phyloP scores from a whole-genome alignment of 768 basidiomycete species.

The Clitopilus passeckerianus region DNA sequence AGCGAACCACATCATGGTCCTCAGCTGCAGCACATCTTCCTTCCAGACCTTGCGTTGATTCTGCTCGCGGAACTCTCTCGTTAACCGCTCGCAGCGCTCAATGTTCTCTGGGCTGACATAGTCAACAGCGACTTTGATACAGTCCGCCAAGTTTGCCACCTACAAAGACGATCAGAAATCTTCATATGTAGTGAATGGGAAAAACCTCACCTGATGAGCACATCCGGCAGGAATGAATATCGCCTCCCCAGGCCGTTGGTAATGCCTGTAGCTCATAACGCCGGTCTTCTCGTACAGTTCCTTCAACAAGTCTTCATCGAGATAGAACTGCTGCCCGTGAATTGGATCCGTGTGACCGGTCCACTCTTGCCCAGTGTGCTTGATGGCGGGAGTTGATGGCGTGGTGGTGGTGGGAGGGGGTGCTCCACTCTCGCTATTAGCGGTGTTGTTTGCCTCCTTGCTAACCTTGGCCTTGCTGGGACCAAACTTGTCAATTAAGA shows the following conservation, averaged over 20 bases:
- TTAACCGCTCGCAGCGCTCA: constrained; percentile 76
- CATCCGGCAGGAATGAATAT: constrained; percentile 94
- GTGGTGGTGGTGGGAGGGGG: background rate
- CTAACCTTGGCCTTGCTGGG: background rate
- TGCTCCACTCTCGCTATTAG: background rate
- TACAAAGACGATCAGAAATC: constrained; percentile 21
- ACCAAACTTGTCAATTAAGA: constrained; percentile 61
- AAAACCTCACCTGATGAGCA: constrained; percentile 69
- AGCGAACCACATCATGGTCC: constrained; percentile 92
- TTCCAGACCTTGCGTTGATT: constrained; percentile 90
- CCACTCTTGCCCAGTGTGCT: constrained; percentile 13
- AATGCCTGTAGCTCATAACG: constrained; percentile 76
- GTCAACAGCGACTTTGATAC: constrained; percentile 93
- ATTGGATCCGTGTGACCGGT: constrained; percentile 73
- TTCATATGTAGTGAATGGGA: background rate
- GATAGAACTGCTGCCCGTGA: constrained; percentile 81
- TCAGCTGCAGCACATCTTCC: constrained; percentile 87
- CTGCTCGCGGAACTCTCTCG: constrained; percentile 85
- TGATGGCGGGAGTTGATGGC: constrained; percentile 1
- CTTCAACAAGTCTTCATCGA: constrained; percentile 62
- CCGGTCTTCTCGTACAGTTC: constrained; percentile 62
- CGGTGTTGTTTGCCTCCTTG: background rate
- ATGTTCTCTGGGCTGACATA: constrained; percentile 96
- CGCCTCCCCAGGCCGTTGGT: constrained; percentile 86
- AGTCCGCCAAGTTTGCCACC: constrained; percentile 92